A percentile compares a stretch with the other conserved stretches of the same genome.
These are phyloP conservation scores for Lophiostoma macrostomum DNA, from an alignment of 495 filamentous ascomycete species.

Conservation along the genomic window DNA sequence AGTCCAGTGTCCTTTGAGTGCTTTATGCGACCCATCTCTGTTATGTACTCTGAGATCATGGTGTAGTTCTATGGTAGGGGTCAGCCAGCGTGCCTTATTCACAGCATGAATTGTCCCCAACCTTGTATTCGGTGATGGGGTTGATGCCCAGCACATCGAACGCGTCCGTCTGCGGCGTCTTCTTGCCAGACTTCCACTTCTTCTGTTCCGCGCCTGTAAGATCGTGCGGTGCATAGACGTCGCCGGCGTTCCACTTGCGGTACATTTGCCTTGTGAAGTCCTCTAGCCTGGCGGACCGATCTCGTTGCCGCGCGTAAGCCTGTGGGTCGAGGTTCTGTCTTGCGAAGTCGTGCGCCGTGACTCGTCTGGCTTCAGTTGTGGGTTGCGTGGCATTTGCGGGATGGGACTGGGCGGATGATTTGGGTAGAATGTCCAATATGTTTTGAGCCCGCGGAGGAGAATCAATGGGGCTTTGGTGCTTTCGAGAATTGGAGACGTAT, in stretches of 20 bases:
- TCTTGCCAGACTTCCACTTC: slow-evolving; percentile 58
- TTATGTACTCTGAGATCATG: slow-evolving; percentile 87
- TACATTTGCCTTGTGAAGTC: slow-evolving; percentile 19
- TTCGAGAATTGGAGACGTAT: too few species aligned
- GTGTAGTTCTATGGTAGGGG: slow-evolving; percentile 70
- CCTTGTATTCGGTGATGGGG: slow-evolving; percentile 81
- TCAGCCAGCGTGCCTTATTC: not conserved
- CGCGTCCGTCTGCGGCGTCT: slow-evolving; percentile 57
- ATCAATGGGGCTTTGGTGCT: too few species aligned
- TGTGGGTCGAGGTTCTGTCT: not conserved
- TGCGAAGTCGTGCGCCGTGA: not conserved
- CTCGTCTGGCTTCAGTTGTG: too few species aligned
- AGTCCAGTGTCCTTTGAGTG: slow-evolving; percentile 70
- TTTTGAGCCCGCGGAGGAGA: too few species aligned
- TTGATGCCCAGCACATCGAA: slow-evolving; percentile 80
- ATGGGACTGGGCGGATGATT: too few species aligned
- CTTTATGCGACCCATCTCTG: slow-evolving; percentile 79
- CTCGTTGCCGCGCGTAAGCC: not conserved
- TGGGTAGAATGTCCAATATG: too few species aligned
- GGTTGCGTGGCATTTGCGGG: too few species aligned
- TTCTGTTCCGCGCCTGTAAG: slow-evolving; percentile 66
- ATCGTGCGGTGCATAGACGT: slow-evolving; percentile 90
- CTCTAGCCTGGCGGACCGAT: not conserved
- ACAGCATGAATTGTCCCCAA: slow-evolving; percentile 42
- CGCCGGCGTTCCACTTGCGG: slow-evolving; percentile 67